Base-by-base conservation (phyloP, 495 filamentous ascomycete species). In the Penicillium paradoxum region DNA sequence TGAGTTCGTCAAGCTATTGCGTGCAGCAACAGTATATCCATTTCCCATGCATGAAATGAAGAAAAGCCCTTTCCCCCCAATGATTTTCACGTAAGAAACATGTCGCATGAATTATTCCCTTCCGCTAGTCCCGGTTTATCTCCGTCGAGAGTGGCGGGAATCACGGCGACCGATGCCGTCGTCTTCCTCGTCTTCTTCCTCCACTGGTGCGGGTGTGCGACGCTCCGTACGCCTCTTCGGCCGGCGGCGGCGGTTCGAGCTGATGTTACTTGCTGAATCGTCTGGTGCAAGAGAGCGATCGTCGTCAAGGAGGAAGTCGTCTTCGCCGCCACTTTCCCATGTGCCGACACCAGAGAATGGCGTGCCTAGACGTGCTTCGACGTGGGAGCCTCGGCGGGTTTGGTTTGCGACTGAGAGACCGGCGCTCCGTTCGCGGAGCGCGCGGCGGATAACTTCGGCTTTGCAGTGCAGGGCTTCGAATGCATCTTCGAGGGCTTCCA, bases 401-500 rank as follows among this genome's bases (percentile, higher is more conserved):
- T 93, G 90, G 56, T 84, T 80, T 33, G 84, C 86, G 70, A 92
- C 82, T 4, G 86, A 80, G 6, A 97, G 73, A 1, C 88, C 91
- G 11, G 89, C 87, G 19, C 83, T 81, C 17, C 91, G 85, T 58
- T 91, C 84, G 5, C 90, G 84, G 2, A 97, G 79, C 2, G 85
- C 80, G 13, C 80, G 82, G 0, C 95, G 87, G 15, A 98, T 88
- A 0, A 75, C 65, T 60, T 97, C 90, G 14, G 95, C 91, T 60
- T 84, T 87, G 59, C 78, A 76, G 61, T 98, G 95, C 27, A 98
- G 81, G 39, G 83, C 87, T 72, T 97, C 95, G 56, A 98, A 96
- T 3, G 93, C 91, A 65, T 96, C 88, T 69, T 97, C 95, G 29
- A 98, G 81, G 13, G 86, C 83, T 69, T 97, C 93, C 87, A 98